These are phyloP conservation scores for Brassica hybrid DNA, from an alignment of 441 rosid species.

Conservation along the genomic window DNA sequence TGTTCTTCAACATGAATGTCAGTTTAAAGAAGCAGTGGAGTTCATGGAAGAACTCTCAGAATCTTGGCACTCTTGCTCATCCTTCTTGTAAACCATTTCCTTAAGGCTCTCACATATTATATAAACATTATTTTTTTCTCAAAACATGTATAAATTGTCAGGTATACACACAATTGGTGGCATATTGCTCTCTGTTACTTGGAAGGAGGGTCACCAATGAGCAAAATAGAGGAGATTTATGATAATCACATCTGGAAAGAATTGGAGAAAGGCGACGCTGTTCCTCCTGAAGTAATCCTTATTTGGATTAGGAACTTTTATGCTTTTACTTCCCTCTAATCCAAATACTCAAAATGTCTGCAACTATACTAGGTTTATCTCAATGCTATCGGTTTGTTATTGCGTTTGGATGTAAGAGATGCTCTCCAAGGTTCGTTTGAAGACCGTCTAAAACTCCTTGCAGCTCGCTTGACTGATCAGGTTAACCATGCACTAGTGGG, in stretches of 20 bases:
- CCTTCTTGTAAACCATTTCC: constrained; percentile 68
- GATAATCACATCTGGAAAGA: constrained; percentile 82
- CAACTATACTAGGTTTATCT: constrained; percentile 65
- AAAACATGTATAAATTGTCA: constrained; percentile 27
- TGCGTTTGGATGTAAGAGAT: constrained; percentile 68
- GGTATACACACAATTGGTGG: constrained; percentile 99
- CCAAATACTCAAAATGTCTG: constrained; percentile 13
- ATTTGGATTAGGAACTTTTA: not conserved
- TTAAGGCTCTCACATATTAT: constrained; percentile 2
- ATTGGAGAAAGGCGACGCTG: constrained; percentile 61
- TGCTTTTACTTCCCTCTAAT: constrained; percentile 26
- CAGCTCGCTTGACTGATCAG: too few species aligned
- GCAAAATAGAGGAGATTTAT: constrained; percentile 64
- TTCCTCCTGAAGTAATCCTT: constrained; percentile 57
- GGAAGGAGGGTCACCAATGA: constrained; percentile 73
- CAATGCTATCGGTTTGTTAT: constrained; percentile 77
- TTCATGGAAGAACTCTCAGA: constrained; percentile 79
- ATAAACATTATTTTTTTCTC: too few species aligned
- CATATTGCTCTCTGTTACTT: too few species aligned
- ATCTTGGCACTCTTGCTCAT: constrained; percentile 71
- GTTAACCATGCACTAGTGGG: constrained; percentile 48
- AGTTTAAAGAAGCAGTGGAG: constrained; percentile 80
- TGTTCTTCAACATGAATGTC: constrained; percentile 78
- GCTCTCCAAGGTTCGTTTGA: constrained; percentile 49
- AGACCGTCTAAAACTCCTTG: constrained; percentile 61